A percentile compares a stretch with the other conserved stretches of the same genome.
These are phyloP conservation scores for Ascochyta pisi DNA, from an alignment of 2,329 filamentous ascomycete genomes.

Conservation along the genomic window DNA sequence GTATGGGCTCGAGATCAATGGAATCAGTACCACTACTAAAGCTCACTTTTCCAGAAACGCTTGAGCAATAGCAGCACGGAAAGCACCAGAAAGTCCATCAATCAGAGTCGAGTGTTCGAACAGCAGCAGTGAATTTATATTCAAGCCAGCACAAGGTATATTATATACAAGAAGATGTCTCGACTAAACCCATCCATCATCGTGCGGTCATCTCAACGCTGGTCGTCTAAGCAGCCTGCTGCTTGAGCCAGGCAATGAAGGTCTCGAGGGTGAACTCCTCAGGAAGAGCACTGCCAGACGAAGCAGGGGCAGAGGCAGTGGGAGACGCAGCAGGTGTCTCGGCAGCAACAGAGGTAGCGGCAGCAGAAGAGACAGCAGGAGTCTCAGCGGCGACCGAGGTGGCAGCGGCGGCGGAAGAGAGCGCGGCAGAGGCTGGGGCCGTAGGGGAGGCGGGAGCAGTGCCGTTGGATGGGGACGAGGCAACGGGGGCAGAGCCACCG, in stretches of 20 bases:
- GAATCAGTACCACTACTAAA: too few relatives aligned
- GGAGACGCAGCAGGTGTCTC: slow-evolving; percentile 12
- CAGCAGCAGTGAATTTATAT: not conserved
- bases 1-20: too few relatives aligned
- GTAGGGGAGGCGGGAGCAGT: slow-evolving; percentile 13
- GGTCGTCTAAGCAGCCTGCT: slow-evolving; percentile 21
- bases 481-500: slow-evolving; percentile 19
- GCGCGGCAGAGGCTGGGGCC: slow-evolving; percentile 10
- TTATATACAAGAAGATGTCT: slow-evolving; percentile 18
- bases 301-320: slow-evolving; percentile 10
- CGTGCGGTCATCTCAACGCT: not conserved
- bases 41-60: too few relatives aligned
- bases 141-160: slow-evolving; percentile 6
- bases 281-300: slow-evolving; percentile 28
- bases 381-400: slow-evolving; percentile 6
- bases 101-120: not conserved
- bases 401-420: slow-evolving; percentile 8
- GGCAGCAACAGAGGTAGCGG: slow-evolving; percentile 27
- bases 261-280: slow-evolving; percentile 34
- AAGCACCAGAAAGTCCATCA: too few relatives aligned
- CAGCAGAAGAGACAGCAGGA: slow-evolving; percentile 7
- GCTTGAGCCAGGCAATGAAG: slow-evolving; percentile 34
- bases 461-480: slow-evolving; percentile 18
- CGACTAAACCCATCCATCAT: not conserved
- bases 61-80: too few relatives aligned